Percentiles rank a stretch among this genome's conserved stretches.
Evolutionary conservation across 2,329 filamentous ascomycete genomes (phyloP).

Genomic region (Microdochium paspali): DNA sequence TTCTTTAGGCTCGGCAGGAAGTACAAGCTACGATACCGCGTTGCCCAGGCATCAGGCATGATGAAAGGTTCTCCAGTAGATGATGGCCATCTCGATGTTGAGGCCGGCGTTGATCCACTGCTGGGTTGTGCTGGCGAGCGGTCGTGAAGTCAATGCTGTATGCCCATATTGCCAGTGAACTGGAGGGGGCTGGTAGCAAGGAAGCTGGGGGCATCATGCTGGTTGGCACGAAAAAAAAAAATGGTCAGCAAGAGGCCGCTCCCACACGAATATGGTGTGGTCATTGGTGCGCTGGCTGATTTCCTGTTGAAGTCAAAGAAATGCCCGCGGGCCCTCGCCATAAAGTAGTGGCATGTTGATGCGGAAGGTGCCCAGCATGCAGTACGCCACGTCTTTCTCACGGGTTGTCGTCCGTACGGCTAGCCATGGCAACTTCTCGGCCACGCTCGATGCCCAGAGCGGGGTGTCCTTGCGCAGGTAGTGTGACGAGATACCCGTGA

Average conservation of each 20-base stretch:
- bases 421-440: slow-evolving; percentile 2
- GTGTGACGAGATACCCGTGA: slow-evolving; percentile 10
- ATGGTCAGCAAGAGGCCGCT: no score
- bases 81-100: background rate
- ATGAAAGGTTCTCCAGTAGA: background rate
- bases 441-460: slow-evolving; percentile 4
- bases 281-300: background rate
- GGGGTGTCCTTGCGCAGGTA: slow-evolving; percentile 6
- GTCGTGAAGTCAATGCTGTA: background rate
- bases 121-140: background rate
- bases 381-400: slow-evolving; percentile 2
- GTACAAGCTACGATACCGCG: background rate
- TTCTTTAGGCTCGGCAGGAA: background rate
- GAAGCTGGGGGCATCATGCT: background rate
- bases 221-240: no score
- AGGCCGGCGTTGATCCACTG: background rate
- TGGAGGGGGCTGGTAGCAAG: background rate
- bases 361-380: slow-evolving; percentile 3
- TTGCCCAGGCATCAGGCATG: background rate
- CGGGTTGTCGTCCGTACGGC: slow-evolving; percentile 1
- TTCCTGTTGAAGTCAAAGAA: slow-evolving; percentile 2
- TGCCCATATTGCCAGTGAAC: background rate
- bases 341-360: slow-evolving; percentile 5
- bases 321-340: slow-evolving; percentile 1
- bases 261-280: background rate